These are phyloP conservation scores for Fusarium tupiense DNA, from an alignment of 2,329 filamentous ascomycete species.

Conservation along the genomic window DNA sequence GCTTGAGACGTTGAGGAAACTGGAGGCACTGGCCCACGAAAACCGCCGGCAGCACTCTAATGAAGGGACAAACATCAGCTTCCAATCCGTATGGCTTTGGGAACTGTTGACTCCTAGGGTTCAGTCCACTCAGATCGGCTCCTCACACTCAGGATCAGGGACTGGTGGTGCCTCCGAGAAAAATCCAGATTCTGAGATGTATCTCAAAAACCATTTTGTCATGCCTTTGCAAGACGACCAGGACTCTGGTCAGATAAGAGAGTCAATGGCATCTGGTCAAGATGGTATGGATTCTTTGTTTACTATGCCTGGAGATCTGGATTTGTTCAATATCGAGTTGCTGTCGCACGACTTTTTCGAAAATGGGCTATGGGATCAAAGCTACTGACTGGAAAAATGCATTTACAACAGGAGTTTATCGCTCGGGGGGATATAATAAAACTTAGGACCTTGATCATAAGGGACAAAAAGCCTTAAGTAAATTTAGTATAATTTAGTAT, in stretches of 20 bases:
- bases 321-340: not conserved
- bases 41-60: not conserved
- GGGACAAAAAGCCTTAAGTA: accelerated
- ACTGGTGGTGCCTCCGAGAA: not conserved
- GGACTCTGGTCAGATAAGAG: not conserved
- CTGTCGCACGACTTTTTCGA: not conserved
- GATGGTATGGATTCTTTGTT: not conserved
- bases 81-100: not conserved
- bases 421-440: too few species aligned
- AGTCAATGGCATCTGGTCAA: accelerated
- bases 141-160: accelerated
- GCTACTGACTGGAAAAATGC: not conserved
- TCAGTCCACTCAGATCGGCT: not conserved
- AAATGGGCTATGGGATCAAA: not conserved
- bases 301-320: not conserved
- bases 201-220: not conserved
- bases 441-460: too few species aligned
- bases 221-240: not conserved
- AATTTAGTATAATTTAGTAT: too few species aligned
- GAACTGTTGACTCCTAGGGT: not conserved
- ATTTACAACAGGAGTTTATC: not conserved
- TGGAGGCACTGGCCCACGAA: not conserved
- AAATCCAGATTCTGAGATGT: not conserved
- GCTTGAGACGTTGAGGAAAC: not conserved
- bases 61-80: accelerated